Base-by-base conservation (phyloP, 2,329 filamentous ascomycete species). In the Erysiphe neolycopersici region DNA sequence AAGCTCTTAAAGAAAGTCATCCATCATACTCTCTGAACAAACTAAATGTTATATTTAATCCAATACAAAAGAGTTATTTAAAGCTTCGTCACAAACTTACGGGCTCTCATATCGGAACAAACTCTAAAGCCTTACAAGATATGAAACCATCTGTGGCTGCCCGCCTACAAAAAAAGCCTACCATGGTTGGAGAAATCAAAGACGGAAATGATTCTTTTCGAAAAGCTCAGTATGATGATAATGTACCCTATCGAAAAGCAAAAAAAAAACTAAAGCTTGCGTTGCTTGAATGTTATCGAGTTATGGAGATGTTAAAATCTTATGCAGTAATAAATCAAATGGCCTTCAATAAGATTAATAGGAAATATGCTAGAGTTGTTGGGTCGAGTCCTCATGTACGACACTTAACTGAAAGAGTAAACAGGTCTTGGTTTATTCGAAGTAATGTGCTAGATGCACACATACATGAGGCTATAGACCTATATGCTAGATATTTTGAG, bases 271-370 rank as follows among this genome's bases (percentile, higher is more conserved):
- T 98, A 45, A 95, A 95, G 60, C 63, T 82, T 41, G 89, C 89
- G 0, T 60, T 95, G 42, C 80, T 92, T 53, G 89, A 95, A 58
- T 93, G 84, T 57, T 95, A 98, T 57, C 77, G 87, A 17, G 79
- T 81, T 0, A 66, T 98, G 13, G 89, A 98, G 57, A 64, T 95
- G 39, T 67, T 98, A 46, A 95, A 94, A 61, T 80, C 82, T 0
- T 98, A 92, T 53, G 78, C 84, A 1, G 63, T 92, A 18, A 66
- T 94, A 13, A 98, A 98, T 58, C 72, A 83, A 41, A 93, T 83
- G 0, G 89, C 84, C 0, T 95, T 95, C 55, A 76, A 85, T 30
- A 98, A 98, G 59, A 83, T 98, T 56, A 94, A 92, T 61, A 98
- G 98, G 60, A 98, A 98, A 60, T 95, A 91, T 57, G 85, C 95